Percentiles rank a stretch among this genome's conserved stretches.
phyloP scores from a whole-genome alignment of 2,329 filamentous ascomycete genomes.

The Colletotrichum nymphaeae region DNA sequence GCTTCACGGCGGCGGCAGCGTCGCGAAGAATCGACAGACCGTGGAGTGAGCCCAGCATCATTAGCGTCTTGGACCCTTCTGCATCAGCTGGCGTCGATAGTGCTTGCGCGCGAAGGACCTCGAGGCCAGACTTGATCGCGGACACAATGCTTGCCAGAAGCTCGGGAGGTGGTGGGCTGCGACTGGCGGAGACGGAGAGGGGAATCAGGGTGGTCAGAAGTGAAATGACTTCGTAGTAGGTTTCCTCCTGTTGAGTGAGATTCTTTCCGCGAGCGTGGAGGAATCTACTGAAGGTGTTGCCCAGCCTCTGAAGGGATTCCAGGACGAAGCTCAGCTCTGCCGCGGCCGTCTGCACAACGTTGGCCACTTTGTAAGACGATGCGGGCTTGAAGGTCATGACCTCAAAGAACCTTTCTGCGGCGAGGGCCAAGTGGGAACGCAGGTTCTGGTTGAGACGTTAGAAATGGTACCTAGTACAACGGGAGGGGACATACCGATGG shows the following conservation, averaged over 20 bases:
- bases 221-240: constrained; percentile 56
- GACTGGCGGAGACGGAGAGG: constrained; percentile 34
- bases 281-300: constrained; percentile 54
- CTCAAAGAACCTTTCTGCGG: constrained; percentile 64
- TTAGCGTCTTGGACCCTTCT: constrained; percentile 32
- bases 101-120: constrained; percentile 39
- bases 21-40: constrained; percentile 51
- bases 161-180: constrained; percentile 7
- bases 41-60: constrained; percentile 48
- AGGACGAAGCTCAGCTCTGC: constrained; percentile 57
- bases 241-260: constrained; percentile 55
- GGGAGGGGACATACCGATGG: constrained; percentile 55
- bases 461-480: not conserved
- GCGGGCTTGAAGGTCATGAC: constrained; percentile 60
- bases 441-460: constrained; percentile 51
- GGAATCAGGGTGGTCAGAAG: constrained; percentile 52
- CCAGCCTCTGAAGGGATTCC: constrained; percentile 54
- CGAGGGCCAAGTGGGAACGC: constrained; percentile 60
- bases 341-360: constrained; percentile 48
- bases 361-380: constrained; percentile 61
- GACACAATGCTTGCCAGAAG: constrained; percentile 22
- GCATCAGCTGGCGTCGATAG: constrained; percentile 25
- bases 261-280: constrained; percentile 43
- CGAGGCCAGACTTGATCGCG: constrained; percentile 40
- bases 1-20: constrained; percentile 47